phyloP scores from a whole-genome alignment of 805 yeast genomes.

The Wickerhamomyces bisporus region DNA sequence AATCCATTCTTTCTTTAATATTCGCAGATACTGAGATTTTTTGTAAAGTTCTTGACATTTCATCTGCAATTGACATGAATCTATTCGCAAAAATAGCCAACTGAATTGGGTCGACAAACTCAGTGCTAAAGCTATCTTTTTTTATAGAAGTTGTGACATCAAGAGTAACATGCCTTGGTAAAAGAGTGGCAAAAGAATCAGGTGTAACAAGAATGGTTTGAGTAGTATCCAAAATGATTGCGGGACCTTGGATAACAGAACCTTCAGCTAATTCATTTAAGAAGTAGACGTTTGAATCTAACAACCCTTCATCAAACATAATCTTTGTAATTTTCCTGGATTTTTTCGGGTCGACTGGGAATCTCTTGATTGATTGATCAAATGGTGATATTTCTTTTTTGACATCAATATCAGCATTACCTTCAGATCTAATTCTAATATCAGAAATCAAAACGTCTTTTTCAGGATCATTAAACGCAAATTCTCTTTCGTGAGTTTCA shows the following conservation, averaged over 20 bases:
- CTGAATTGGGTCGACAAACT: slow-evolving; percentile 41
- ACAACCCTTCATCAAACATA: slow-evolving; percentile 25
- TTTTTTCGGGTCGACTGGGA: slow-evolving; percentile 15
- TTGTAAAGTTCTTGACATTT: slow-evolving; percentile 42
- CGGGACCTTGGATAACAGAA: slow-evolving; percentile 32
- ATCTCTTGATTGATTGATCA: slow-evolving; percentile 16
- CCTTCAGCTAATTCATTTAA: slow-evolving; percentile 28
- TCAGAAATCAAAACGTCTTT: slow-evolving; percentile 29
- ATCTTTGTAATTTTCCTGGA: slow-evolving; percentile 33
- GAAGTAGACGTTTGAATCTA: slow-evolving; percentile 28
- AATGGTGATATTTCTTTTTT: slow-evolving; percentile 21
- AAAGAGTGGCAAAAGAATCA: slow-evolving; percentile 29
- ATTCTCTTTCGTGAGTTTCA: slow-evolving; percentile 30
- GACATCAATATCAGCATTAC: slow-evolving; percentile 19
- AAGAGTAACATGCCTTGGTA: slow-evolving; percentile 31
- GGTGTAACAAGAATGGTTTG: slow-evolving; percentile 38
- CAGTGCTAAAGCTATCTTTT: slow-evolving; percentile 37
- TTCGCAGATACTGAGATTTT: slow-evolving; percentile 40
- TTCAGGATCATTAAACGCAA: slow-evolving; percentile 31
- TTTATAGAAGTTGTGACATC: slow-evolving; percentile 26
- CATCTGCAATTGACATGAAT: slow-evolving; percentile 48
- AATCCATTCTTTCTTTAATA: slow-evolving; percentile 44
- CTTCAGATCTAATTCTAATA: slow-evolving; percentile 30
- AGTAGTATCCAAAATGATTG: slow-evolving; percentile 31
- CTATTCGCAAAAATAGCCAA: slow-evolving; percentile 40